These are phyloP conservation scores for Coniochaeta prunicola DNA, from an alignment of 2,329 filamentous ascomycete genomes.

Conservation along the genomic window DNA sequence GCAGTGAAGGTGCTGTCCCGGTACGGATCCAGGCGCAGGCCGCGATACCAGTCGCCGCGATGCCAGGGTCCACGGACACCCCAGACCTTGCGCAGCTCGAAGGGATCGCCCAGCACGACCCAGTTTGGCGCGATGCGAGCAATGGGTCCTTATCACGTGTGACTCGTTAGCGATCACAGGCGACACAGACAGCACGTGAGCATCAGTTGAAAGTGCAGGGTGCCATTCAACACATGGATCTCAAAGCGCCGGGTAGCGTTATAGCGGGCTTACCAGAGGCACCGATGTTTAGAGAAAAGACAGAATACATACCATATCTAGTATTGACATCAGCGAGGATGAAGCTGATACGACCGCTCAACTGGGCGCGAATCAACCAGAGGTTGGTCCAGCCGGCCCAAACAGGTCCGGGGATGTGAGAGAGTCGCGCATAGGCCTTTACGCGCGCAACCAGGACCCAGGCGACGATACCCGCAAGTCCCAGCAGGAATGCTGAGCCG, in stretches of 20 bases:
- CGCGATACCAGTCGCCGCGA: constrained; percentile 35
- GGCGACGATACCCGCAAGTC: not conserved
- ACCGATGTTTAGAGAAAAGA: not conserved
- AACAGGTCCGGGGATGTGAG: constrained; percentile 20
- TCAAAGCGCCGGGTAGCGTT: not conserved
- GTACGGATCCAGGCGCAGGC: constrained; percentile 40
- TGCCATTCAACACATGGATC: not conserved
- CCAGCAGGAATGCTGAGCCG: not conserved
- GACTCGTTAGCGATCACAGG: not conserved
- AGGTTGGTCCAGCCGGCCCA: constrained; percentile 19
- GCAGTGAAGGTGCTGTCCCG: constrained; percentile 43
- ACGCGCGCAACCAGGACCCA: constrained; percentile 6
- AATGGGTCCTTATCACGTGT: constrained; percentile 13
- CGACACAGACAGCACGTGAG: not conserved
- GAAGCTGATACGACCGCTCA: constrained; percentile 17
- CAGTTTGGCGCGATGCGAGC: constrained; percentile 20
- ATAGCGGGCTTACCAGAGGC: not conserved
- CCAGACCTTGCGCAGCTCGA: constrained; percentile 22
- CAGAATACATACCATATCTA: constrained; percentile 12
- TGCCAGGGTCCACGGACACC: constrained; percentile 17
- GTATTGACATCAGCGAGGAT: constrained; percentile 13
- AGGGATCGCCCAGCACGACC: constrained; percentile 20
- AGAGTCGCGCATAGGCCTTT: constrained; percentile 10
- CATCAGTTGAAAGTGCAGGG: not conserved
- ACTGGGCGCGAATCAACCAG: constrained; percentile 21